phyloP scores from a whole-genome alignment of 495 filamentous ascomycete species.

The Aspergillus sclerotiicarbonarius region DNA sequence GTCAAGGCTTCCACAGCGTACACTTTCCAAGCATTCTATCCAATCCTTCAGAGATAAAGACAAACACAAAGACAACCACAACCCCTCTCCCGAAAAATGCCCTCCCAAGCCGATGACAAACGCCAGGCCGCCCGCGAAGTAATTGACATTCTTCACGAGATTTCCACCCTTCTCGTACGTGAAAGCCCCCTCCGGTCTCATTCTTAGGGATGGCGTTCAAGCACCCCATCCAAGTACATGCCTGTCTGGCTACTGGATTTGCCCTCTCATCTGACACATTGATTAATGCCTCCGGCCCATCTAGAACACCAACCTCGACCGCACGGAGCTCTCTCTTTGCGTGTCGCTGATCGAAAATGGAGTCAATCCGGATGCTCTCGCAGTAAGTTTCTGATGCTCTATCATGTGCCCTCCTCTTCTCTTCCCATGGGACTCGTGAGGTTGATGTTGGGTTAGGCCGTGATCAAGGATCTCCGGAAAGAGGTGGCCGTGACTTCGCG shows the following conservation, averaged over 20 bases:
- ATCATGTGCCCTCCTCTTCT: background rate
- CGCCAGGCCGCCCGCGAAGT: constrained; percentile 91
- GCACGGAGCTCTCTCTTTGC: constrained; percentile 86
- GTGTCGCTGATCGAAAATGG: constrained; percentile 97
- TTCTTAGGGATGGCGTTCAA: constrained; percentile 8
- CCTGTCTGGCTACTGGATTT: no score
- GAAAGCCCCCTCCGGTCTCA: background rate
- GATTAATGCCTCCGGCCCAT: background rate
- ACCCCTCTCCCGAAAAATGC: constrained; percentile 24
- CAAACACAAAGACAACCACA: background rate
- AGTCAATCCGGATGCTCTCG: constrained; percentile 91
- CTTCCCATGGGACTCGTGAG: background rate
- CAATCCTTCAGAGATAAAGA: background rate
- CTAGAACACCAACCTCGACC: constrained; percentile 89
- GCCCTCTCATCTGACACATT: background rate
- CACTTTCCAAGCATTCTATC: background rate
- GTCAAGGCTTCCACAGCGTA: background rate
- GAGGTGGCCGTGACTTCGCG: constrained; percentile 42
- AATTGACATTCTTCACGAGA: constrained; percentile 93
- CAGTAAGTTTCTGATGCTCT: constrained; percentile 53
- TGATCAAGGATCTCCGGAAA: constrained; percentile 70
- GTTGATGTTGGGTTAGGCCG: constrained; percentile 45
- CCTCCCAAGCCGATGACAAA: constrained; percentile 58
- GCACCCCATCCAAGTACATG: no score
- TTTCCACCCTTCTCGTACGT: constrained; percentile 79